Percentiles rank a stretch among this genome's conserved stretches.
These are phyloP conservation scores for Sordariomycetes sp. DNA, from an alignment of 2,329 filamentous ascomycete genomes.

Conservation along the genomic window DNA sequence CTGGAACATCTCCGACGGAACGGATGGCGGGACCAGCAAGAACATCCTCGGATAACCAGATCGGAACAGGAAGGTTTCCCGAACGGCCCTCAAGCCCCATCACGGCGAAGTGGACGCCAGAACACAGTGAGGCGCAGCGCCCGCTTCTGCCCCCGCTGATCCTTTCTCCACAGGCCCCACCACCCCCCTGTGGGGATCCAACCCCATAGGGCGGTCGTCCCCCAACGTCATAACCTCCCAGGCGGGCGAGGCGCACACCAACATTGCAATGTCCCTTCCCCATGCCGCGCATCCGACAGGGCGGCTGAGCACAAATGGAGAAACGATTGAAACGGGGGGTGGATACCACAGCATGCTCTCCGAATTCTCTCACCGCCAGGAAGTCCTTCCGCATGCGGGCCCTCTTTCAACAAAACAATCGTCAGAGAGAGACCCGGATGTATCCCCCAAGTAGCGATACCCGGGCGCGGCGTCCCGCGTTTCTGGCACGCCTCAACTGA, in stretches of 20 bases:
- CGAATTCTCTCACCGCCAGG: too few species aligned
- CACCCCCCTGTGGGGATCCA: not conserved
- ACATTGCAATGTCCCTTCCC: not conserved
- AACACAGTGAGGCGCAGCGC: not conserved
- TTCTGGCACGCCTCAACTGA: too few species aligned
- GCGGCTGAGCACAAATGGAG: not conserved
- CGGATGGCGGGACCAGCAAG: not conserved
- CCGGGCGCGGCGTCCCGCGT: too few species aligned
- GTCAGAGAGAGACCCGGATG: too few species aligned
- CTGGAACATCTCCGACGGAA: not conserved
- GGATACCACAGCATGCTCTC: too few species aligned
- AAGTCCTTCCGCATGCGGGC: too few species aligned
- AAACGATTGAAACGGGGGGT: too few species aligned
- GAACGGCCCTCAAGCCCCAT: not conserved
- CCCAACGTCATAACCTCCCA: not conserved
- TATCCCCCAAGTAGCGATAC: too few species aligned
- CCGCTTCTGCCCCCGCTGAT: not conserved
- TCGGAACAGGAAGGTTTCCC: not conserved
- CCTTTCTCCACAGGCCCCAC: not conserved
- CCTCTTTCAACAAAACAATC: too few species aligned
- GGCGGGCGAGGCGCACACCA: not conserved
- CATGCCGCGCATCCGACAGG: not conserved
- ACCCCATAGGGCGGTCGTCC: not conserved
- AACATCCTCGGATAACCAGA: not conserved
- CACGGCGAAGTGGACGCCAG: not conserved